Base-by-base conservation (phyloP, 2,329 filamentous ascomycete species). In the Epichloe hybrida region DNA sequence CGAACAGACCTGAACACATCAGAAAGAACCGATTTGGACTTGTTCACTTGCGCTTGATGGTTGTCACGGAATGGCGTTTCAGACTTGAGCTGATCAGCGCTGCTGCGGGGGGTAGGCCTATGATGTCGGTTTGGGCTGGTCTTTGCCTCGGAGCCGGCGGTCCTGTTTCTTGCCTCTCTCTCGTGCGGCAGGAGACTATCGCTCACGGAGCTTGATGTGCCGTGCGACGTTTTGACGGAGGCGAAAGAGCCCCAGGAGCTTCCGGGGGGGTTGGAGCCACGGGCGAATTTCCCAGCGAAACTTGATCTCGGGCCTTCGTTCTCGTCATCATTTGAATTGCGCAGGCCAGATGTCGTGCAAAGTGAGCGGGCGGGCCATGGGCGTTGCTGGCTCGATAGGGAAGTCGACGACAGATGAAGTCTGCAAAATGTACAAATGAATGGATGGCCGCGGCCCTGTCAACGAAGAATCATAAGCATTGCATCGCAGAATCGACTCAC, bases 381-480 rank as follows among this genome's bases (percentile, higher is more conserved):
- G 27, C 51, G 37, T 35, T 44, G 23, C 4, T 34, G 41, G 49
- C 43, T 40, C 50, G 21, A 54, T 48, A 50, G 50, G 47, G 50
- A 51, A 36, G 52, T 56, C 27, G 57, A 52, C 48, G 57, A 56
- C 49, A 62, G 57, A 56, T 59, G 60, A 50, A 62, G 62, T 53
- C 63, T 66, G 58, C 69, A 72, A 57, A 63, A 59, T 46, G 65
- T 61, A 65, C 69, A 72, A 48, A 72, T 61, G 58, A 69, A 71
- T 47, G 64, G 61, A 59, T 64, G 63, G 56, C 61, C 59, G 53
- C 61, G 66, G 58, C 64, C 62, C 69, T 71, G 5, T 35, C 49
- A 20, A 51, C 6, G 40, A 49, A 42, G n/a, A 20, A 36, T 20
- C 3, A 38, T 45, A 2, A 50, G 42, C 23, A 50, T 49, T 50